Evolutionary conservation across 345 rosid genomes (phyloP).

Genomic region (Eucalyptus virginea): DNA sequence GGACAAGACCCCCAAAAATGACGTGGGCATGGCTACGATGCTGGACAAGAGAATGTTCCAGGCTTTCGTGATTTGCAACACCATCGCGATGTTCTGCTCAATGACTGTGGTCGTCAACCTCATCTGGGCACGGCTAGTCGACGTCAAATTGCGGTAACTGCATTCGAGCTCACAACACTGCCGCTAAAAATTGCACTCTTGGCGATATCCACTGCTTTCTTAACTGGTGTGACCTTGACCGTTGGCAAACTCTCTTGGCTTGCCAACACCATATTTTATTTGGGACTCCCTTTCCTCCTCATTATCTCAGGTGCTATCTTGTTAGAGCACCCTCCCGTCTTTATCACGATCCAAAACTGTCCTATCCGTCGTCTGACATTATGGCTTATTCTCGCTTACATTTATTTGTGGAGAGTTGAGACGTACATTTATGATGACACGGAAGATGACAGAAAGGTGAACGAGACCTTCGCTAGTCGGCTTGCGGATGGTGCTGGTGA

Average conservation of each 20-base stretch:
- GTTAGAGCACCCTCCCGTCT: background rate
- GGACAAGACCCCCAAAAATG: fast-evolving
- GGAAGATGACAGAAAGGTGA: fast-evolving
- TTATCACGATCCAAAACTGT: fast-evolving
- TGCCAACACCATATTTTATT: background rate
- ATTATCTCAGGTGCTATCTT: background rate
- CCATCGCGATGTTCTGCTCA: background rate
- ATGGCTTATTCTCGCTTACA: background rate
- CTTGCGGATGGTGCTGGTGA: background rate
- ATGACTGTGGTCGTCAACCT: background rate
- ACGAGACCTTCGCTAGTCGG: background rate
- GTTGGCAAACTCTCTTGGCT: background rate
- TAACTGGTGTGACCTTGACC: background rate
- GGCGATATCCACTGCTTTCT: background rate
- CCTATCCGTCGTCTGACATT: background rate
- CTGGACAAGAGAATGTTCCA: background rate
- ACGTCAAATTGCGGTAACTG: fast-evolving
- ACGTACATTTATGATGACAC: background rate
- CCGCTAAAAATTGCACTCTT: background rate
- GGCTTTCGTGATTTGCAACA: background rate
- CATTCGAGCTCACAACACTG: fast-evolving
- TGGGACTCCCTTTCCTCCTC: background rate
- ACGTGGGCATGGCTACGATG: fast-evolving
- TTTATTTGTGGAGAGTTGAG: background rate
- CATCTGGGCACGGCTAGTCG: fast-evolving